These are phyloP conservation scores for Pichia paraexigua DNA, from an alignment of 805 yeast species.

Conservation along the genomic window DNA sequence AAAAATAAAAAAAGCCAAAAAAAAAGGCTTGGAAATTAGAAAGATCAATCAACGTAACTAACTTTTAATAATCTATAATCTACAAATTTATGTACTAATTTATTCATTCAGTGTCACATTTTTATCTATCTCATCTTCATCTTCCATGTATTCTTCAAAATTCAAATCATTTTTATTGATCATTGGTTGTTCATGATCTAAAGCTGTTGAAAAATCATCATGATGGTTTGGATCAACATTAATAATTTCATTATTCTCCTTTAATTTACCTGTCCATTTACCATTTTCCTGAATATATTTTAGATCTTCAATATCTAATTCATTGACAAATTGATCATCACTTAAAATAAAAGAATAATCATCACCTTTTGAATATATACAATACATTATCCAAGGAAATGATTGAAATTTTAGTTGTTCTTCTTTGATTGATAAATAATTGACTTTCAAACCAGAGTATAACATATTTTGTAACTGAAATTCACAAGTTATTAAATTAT, in stretches of 20 bases:
- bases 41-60: no score
- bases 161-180: not conserved
- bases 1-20: no score
- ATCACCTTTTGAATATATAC: conserved; percentile 30
- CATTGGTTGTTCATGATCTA: conserved; percentile 6
- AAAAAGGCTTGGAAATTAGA: no score
- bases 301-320: conserved; percentile 6
- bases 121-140: conserved; percentile 7
- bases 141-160: conserved; percentile 25
- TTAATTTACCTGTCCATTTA: not conserved
- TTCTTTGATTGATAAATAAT: conserved; percentile 60
- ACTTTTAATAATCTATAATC: no score
- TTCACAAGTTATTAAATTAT: conserved; percentile 14
- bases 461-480: conserved; percentile 61
- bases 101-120: not conserved
- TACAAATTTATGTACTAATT: not conserved
- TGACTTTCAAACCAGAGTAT: conserved; percentile 59
- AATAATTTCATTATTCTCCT: not conserved
- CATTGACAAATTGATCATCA: conserved; percentile 18
- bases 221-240: not conserved
- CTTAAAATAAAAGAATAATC: conserved; percentile 25
- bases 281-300: not conserved
- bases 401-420: conserved; percentile 46
- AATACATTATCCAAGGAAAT: conserved; percentile 74
- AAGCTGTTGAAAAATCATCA: conserved; percentile 8